Base-by-base conservation (phyloP, 768 basidiomycete genomes). In the Phylloporus sp. region DNA sequence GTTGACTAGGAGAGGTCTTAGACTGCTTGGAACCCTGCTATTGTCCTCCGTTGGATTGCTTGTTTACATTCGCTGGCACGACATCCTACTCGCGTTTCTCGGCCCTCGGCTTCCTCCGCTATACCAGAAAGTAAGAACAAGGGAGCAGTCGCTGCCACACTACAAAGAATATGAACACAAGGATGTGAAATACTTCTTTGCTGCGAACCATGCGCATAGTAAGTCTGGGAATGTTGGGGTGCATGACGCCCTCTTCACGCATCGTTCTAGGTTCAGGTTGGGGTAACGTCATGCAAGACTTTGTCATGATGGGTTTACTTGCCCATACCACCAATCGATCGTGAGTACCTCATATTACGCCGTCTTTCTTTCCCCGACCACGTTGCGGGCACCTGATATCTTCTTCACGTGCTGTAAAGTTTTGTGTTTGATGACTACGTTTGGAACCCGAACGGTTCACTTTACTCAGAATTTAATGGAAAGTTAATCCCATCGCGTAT, bases 121-220 rank as follows among this genome's bases (percentile, higher is more conserved):
- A 10, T 80, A 76, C 53, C 62, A 71, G 24, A 54, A 62, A 20
- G 74, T 68, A 45, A 69, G 69, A 29, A 60, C 60, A 45, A 65
- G 66, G 8, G 80, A 81, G 54, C 63, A 69, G 4, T 52, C 50
- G 2, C 56, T 81, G 1, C 67, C 72, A 0, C 79, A 81, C 49
- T 76, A 79, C 53, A 55, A 68, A 27, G 48, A 56, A 3, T 66
- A 75, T 10, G 65, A 75, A 18, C 44, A 8, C 34, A 73, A 70
- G 18, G 52, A 62, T 20, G 61, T 69, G 15, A 74, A 71, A 51
- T 82, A 76, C 54, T 59, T 83, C 9, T 78, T 72, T 59, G 60
- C 77, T 27, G 72, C 76, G 4, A 80, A 79, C 50, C 78, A 81
- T 57, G 72, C 63, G 0, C 62, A 65, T 47, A 63, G 78, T 75